A percentile compares a stretch with the other conserved stretches of the same genome.
These are phyloP conservation scores for Xylaria longipes DNA, from an alignment of 495 filamentous ascomycete genomes.

Conservation along the genomic window DNA sequence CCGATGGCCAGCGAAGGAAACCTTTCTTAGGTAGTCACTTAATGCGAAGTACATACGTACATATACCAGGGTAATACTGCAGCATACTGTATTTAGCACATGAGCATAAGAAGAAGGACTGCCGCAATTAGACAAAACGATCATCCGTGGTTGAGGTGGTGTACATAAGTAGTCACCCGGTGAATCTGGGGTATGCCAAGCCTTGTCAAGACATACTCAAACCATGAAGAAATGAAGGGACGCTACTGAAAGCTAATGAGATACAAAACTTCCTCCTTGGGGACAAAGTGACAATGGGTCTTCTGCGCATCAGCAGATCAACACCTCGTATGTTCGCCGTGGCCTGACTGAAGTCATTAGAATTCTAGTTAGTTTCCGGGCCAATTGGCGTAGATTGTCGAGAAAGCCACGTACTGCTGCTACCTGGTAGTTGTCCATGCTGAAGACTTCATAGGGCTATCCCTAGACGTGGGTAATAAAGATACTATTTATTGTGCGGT, in stretches of 20 bases:
- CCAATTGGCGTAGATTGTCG: background rate
- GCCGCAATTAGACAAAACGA: conserved; percentile 8
- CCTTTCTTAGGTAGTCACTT: background rate
- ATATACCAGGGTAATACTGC: background rate
- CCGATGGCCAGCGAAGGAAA: background rate
- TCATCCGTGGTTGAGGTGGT: background rate
- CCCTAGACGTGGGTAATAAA: background rate
- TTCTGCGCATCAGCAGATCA: conserved; percentile 3
- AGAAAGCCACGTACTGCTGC: conserved; percentile 11
- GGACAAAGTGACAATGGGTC: conserved; percentile 3
- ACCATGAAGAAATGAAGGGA: conserved; percentile 27
- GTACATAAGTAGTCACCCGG: conserved; percentile 4
- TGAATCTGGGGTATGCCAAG: conserved; percentile 23
- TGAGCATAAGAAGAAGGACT: background rate
- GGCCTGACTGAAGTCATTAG: background rate
- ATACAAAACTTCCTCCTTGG: background rate
- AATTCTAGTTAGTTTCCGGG: background rate
- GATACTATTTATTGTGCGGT: background rate
- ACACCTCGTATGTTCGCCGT: conserved; percentile 2
- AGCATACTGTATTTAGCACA: background rate
- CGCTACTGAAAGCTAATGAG: conserved; percentile 1
- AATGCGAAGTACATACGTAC: background rate
- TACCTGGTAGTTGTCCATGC: background rate
- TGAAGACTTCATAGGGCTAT: background rate
- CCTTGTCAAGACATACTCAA: conserved; percentile 22